These are phyloP conservation scores for Yarrowia sp. DNA, from an alignment of 805 yeast species.

Conservation along the genomic window DNA sequence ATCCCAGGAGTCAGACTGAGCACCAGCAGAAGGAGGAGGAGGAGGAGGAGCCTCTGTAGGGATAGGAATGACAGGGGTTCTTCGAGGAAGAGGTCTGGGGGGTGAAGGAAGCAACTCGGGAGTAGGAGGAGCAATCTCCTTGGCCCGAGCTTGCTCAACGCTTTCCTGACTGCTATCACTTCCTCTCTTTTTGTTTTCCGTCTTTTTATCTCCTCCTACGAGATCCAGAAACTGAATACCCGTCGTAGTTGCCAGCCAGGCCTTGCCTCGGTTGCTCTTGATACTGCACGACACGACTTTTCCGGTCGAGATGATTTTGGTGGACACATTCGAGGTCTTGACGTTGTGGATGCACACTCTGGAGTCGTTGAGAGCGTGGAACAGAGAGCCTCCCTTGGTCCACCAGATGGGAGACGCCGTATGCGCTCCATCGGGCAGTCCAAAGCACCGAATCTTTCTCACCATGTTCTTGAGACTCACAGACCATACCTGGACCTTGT, in stretches of 20 bases:
- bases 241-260: slow-evolving; percentile 4
- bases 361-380: slow-evolving; percentile 28
- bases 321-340: slow-evolving; percentile 11
- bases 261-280: slow-evolving; percentile 34
- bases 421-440: slow-evolving; percentile 27
- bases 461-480: slow-evolving; percentile 18
- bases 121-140: not conserved
- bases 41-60: slow-evolving; percentile 20
- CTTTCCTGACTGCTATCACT: slow-evolving; percentile 5
- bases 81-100: slow-evolving; percentile 14
- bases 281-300: slow-evolving; percentile 8
- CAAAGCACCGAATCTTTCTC: slow-evolving; percentile 35
- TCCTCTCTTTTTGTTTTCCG: not conserved
- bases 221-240: slow-evolving; percentile 27
- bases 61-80: not conserved
- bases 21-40: slow-evolving; percentile 14
- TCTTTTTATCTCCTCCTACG: slow-evolving; percentile 11
- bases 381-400: slow-evolving; percentile 23
- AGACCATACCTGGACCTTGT: slow-evolving; percentile 39
- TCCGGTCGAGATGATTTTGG: slow-evolving; percentile 1
- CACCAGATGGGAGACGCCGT: slow-evolving; percentile 19
- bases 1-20: slow-evolving; percentile 29
- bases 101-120: slow-evolving; percentile 12
- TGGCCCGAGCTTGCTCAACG: not conserved
- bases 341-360: slow-evolving; percentile 32